Percentiles rank a stretch among this genome's conserved stretches.
phyloP scores from a whole-genome alignment of 768 basidiomycete genomes.

The Exsudoporus frostii region DNA sequence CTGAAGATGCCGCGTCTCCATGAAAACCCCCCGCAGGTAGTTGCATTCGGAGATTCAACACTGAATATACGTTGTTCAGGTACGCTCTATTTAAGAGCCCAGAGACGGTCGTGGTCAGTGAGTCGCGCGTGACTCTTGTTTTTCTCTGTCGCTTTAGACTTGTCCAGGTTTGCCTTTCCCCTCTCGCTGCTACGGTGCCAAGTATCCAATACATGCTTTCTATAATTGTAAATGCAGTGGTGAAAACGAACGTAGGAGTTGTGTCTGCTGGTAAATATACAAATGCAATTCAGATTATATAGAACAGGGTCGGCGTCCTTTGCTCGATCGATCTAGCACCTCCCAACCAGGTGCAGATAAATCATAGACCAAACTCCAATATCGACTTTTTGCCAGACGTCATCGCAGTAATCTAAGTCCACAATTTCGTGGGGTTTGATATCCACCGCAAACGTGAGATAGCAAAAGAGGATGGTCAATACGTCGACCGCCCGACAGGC shows the following conservation, averaged over 20 bases:
- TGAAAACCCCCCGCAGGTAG: background rate
- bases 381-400: background rate
- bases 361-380: background rate
- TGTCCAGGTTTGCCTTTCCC: too few relatives aligned
- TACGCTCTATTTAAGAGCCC: too few relatives aligned
- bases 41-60: background rate
- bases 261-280: background rate
- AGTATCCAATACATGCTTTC: background rate
- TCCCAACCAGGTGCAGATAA: background rate
- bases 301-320: background rate
- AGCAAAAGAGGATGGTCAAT: slow-evolving; percentile 9
- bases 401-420: background rate
- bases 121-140: background rate
- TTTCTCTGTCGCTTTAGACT: background rate
- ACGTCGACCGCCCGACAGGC: slow-evolving; percentile 9
- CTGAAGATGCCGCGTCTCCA: background rate
- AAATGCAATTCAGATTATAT: background rate
- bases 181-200: background rate
- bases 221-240: too few relatives aligned
- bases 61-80: background rate
- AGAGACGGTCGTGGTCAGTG: background rate
- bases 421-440: too few relatives aligned
- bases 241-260: background rate
- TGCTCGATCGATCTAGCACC: background rate
- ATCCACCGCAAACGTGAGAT: slow-evolving; percentile 11